These are phyloP conservation scores for Amanita molliuscula DNA, from an alignment of 768 basidiomycete genomes.

Conservation along the genomic window DNA sequence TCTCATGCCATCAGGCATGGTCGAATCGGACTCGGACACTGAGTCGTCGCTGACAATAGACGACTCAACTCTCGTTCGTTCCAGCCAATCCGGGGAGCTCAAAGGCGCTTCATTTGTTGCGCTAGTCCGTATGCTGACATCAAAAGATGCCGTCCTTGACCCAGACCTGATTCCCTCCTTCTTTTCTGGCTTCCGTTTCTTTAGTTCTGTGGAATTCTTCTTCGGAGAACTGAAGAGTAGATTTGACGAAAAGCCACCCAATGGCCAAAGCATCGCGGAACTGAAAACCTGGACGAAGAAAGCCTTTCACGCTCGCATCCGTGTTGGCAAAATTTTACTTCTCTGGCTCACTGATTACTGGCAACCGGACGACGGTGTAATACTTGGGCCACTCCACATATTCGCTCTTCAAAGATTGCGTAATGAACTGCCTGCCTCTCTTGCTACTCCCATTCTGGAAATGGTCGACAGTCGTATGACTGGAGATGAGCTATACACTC, in stretches of 20 bases:
- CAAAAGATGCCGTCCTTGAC: constrained; percentile 27
- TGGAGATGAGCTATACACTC: constrained; percentile 3
- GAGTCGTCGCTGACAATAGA: constrained; percentile 7
- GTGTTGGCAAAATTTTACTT: constrained; percentile 50
- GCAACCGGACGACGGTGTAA: constrained; percentile 41
- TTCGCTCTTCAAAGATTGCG: constrained; percentile 17
- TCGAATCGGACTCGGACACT: too few relatives aligned
- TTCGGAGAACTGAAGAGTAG: constrained; percentile 30
- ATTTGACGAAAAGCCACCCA: constrained; percentile 30
- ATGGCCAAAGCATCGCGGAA: constrained; percentile 20
- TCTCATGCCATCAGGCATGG: constrained; percentile 7
- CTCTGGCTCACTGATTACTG: constrained; percentile 70
- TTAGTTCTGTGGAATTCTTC: constrained; percentile 39
- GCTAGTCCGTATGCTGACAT: constrained; percentile 33
- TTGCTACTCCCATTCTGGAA: constrained; percentile 11
- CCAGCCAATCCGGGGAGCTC: constrained; percentile 17
- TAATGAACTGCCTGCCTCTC: constrained; percentile 16
- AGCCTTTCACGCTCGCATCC: constrained; percentile 38
- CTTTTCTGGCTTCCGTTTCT: constrained; percentile 66
- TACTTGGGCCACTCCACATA: constrained; percentile 19
- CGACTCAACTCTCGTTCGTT: constrained; percentile 13
- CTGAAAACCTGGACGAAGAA: constrained; percentile 28
- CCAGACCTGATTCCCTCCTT: constrained; percentile 40
- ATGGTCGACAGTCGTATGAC: constrained; percentile 7
- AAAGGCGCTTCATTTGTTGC: constrained; percentile 26